Conservation (phyloP, 2,329 filamentous ascomycete genomes). For the Hymenoscyphus repandus region DNA sequence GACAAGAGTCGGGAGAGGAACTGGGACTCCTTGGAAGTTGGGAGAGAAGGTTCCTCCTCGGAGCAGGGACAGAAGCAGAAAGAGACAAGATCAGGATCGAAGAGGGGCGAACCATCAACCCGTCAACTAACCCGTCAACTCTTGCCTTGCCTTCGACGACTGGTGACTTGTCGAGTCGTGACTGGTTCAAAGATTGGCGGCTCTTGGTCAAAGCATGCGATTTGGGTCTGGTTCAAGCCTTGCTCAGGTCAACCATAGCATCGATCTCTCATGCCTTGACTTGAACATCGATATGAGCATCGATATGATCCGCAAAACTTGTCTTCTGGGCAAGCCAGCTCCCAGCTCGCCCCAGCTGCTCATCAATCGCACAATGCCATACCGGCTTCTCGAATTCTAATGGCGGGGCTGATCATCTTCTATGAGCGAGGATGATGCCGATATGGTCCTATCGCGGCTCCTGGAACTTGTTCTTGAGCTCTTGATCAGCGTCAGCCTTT, state of each 20-base stretch:
- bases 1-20: background rate
- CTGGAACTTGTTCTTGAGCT: background rate
- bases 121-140: background rate
- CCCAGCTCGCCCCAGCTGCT: conserved; percentile 10
- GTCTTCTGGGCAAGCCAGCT: background rate
- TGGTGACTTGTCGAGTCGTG: background rate
- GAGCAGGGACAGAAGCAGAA: background rate
- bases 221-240: background rate
- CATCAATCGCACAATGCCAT: conserved; percentile 15
- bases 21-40: background rate
- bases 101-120: background rate
- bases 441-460: background rate
- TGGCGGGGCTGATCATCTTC: conserved; percentile 17
- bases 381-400: conserved; percentile 16
- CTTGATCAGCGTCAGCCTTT: too few relatives aligned
- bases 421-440: conserved; percentile 15
- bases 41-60: background rate
- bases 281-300: conserved; percentile 1
- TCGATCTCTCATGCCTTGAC: conserved; percentile 4
- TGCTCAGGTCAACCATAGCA: background rate
- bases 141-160: background rate
- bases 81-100: background rate
- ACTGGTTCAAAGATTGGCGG: background rate
- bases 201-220: background rate
- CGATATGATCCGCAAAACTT: conserved; percentile 9